Evolutionary conservation across 164 flowering plant genomes (phyloP), one percentile per base, ranked within the genome.

Genomic region (Vitis cinerea): DNA sequence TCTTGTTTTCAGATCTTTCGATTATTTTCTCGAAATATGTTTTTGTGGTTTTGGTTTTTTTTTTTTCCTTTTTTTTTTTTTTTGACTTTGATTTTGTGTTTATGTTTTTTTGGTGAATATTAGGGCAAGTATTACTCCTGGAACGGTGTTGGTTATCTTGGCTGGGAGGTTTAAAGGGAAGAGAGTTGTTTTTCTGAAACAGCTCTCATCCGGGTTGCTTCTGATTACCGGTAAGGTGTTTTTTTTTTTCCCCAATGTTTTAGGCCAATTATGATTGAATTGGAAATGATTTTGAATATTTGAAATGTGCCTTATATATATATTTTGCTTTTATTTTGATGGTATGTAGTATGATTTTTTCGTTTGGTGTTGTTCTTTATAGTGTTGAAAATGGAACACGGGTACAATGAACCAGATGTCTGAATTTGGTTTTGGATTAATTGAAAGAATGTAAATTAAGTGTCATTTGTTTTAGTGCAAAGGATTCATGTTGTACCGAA

Each of bases 151-250:
- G 78, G 81, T 83, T 50, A 11, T 83, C 4, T 66, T 83, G 70
- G 86, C 93, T 16, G 93, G 97, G 44, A 84, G 92, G 76, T 89
- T 91, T 54, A 89, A 77, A 88, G 97, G 97, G n/a, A 91, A 87
- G 78, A 81, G 93, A 73, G 96, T 87, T 75, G 93, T 91, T n/a
- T 91, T 91, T 58, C 76, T 91, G 69, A 88, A 88, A 68, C 93
- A 87, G 64, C 89, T 91, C 50, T 17, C 88, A 8, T 91, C 97
- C 76, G 94, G 93, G 8, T 74, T 91, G 80, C 90, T 91, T 58
- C 75, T 91, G 5, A 84, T 89, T 27, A 89, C 93, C 64, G 93
- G 97, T 89, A 51, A 76, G 78, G 2, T 47, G 9, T 57, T 19
- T 52, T 44, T 63, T 2, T 10, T 37, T 30, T n/a, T n/a, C n/a